Evolutionary conservation across 768 basidiomycete species (phyloP).

Genomic region (Lyophyllum decastes): DNA sequence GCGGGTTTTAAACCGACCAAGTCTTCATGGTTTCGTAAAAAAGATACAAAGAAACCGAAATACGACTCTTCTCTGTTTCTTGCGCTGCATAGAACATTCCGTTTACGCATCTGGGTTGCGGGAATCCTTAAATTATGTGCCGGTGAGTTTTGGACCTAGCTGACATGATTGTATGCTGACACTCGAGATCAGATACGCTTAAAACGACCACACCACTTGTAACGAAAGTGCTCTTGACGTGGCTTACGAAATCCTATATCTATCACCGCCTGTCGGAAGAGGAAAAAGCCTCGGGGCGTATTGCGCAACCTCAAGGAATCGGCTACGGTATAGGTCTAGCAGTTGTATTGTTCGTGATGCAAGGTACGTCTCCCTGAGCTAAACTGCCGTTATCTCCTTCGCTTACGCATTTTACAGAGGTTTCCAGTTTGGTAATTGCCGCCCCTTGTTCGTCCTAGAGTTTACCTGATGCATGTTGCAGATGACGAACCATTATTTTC

Average conservation of each 20-base stretch:
- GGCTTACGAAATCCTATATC: conserved; percentile 52
- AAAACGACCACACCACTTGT: conserved; percentile 58
- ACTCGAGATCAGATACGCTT: conserved; percentile 48
- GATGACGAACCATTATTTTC: conserved; percentile 48
- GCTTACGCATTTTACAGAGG: conserved; percentile 37
- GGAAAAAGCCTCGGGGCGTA: conserved; percentile 33
- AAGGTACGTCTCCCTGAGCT: conserved; percentile 43
- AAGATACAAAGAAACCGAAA: conserved; percentile 9
- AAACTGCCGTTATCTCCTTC: conserved; percentile 48
- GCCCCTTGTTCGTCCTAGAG: no score
- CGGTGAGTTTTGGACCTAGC: conserved; percentile 20
- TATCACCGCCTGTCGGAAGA: conserved; percentile 37
- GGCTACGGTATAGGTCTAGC: conserved; percentile 66
- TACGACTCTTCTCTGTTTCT: conserved; percentile 36
- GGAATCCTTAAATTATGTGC: conserved; percentile 38
- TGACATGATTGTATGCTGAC: not conserved
- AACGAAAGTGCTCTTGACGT: conserved; percentile 59
- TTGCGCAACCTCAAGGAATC: conserved; percentile 44
- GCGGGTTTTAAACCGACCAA: not conserved
- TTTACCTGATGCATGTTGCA: conserved; percentile 7
- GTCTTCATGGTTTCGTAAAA: not conserved
- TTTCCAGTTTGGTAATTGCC: conserved; percentile 37
- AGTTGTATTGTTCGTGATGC: conserved; percentile 60
- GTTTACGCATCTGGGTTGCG: conserved; percentile 35
- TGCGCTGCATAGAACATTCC: conserved; percentile 37